Evolutionary conservation across 2,329 filamentous ascomycete genomes (phyloP).

Genomic region (Fusarium newnesense): DNA sequence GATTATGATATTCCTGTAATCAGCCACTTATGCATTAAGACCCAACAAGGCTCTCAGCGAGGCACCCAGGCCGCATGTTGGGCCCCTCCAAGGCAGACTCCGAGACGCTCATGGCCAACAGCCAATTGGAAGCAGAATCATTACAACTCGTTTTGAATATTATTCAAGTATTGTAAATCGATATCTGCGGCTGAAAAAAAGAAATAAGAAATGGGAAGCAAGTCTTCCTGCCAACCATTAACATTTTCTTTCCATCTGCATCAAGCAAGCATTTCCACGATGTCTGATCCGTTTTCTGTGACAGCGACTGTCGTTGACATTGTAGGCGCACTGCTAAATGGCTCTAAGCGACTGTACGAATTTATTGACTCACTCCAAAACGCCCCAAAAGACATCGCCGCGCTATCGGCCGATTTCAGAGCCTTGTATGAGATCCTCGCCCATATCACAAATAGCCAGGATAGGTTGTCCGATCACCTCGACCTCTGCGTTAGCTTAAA

Average conservation of each 20-base stretch:
- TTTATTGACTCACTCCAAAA: background rate
- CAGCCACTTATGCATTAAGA: background rate
- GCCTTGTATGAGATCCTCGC: fast-evolving
- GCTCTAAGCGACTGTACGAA: background rate
- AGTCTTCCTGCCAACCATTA: too few relatives aligned
- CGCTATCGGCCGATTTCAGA: background rate
- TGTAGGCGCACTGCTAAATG: background rate
- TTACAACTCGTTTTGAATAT: too few relatives aligned
- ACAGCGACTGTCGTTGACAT: background rate
- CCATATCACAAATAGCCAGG: fast-evolving
- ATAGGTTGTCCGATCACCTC: fast-evolving
- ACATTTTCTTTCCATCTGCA: background rate
- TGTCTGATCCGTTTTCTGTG: background rate
- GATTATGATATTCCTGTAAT: background rate
- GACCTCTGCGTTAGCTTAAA: background rate
- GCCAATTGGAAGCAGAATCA: background rate
- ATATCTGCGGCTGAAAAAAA: too few relatives aligned
- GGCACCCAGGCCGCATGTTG: background rate
- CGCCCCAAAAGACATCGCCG: background rate
- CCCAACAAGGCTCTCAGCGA: background rate
- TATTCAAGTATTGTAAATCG: too few relatives aligned
- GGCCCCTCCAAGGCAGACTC: background rate
- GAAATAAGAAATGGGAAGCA: too few relatives aligned
- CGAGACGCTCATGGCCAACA: background rate
- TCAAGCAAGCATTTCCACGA: fast-evolving